phyloP scores from a whole-genome alignment of 257 asterid species.

The Solanum tacnaense region DNA sequence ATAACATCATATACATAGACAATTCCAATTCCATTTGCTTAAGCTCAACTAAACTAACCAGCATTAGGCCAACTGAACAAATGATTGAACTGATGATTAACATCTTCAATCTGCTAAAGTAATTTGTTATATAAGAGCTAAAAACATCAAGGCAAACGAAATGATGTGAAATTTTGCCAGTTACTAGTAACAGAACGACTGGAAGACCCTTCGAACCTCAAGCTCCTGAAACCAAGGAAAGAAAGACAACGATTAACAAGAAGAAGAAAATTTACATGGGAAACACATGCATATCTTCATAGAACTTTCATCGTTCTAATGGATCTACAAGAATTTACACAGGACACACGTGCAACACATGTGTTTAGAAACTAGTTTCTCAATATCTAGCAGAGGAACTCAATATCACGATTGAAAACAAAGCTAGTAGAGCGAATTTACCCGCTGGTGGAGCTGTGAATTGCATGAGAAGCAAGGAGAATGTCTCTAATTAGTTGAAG shows the following conservation, averaged over 20 bases:
- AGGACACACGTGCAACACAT: background rate
- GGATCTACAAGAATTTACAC: background rate
- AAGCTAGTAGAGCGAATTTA: background rate
- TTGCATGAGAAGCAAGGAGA: conserved; percentile 8
- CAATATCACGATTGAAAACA: background rate
- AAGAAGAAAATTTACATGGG: background rate
- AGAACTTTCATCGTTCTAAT: background rate
- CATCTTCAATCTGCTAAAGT: background rate
- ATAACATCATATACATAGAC: background rate
- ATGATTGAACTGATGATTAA: background rate
- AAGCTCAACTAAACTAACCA: background rate
- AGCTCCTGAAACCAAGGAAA: background rate
- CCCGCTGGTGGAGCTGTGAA: conserved; percentile 12
- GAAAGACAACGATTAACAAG: background rate
- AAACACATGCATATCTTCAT: background rate
- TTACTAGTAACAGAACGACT: conserved; percentile 5
- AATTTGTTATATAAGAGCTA: background rate
- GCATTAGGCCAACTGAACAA: background rate
- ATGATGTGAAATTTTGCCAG: background rate
- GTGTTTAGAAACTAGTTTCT: background rate
- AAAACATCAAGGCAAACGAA: background rate
- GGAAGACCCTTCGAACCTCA: conserved; percentile 9
- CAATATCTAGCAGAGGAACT: background rate
- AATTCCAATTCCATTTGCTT: background rate
- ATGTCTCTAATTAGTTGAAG: conserved; percentile 2